phyloP scores from a whole-genome alignment of 208 protist species.

The Balamuthia mandrillaris region DNA sequence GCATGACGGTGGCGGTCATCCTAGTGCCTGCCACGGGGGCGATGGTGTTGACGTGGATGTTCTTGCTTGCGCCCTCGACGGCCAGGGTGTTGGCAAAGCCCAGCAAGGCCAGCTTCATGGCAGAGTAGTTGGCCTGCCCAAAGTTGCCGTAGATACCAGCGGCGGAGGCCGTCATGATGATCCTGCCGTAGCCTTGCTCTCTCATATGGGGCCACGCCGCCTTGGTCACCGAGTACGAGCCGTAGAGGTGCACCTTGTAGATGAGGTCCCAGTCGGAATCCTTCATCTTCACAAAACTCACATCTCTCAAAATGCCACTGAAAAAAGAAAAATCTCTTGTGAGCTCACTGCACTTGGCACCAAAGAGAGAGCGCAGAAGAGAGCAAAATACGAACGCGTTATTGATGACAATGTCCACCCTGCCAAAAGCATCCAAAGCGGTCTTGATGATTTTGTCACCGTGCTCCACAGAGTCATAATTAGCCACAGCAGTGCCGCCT shows the following conservation, averaged over 20 bases:
- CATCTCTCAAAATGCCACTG: slow-evolving; percentile 62
- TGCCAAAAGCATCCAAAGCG: slow-evolving; percentile 60
- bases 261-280: slow-evolving; percentile 62
- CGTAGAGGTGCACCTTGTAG: slow-evolving; percentile 51
- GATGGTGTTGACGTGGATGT: slow-evolving; percentile 67
- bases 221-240: slow-evolving; percentile 54
- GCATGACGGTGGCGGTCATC: slow-evolving; percentile 58
- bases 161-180: slow-evolving; percentile 67
- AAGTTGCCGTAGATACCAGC: slow-evolving; percentile 72
- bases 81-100: slow-evolving; percentile 60
- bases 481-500: slow-evolving; percentile 62
- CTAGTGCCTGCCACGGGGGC: slow-evolving; percentile 60
- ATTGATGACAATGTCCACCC: slow-evolving; percentile 70
- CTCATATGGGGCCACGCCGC: slow-evolving; percentile 65
- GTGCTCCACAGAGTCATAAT: slow-evolving; percentile 66
- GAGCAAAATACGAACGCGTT: slow-evolving; percentile 47
- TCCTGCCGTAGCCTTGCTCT: slow-evolving; percentile 59
- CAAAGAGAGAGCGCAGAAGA: background rate
- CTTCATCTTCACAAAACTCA: slow-evolving; percentile 60
- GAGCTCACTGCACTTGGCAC: background rate
- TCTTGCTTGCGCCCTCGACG: slow-evolving; percentile 58
- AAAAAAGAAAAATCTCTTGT: background rate
- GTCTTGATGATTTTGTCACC: slow-evolving; percentile 66
- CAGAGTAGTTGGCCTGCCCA: slow-evolving; percentile 64
- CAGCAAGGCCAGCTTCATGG: slow-evolving; percentile 53